A percentile compares a stretch with the other conserved stretches of the same genome.
Conservation (phyloP, 768 basidiomycete species). For the Phanerochaete sordida region DNA sequence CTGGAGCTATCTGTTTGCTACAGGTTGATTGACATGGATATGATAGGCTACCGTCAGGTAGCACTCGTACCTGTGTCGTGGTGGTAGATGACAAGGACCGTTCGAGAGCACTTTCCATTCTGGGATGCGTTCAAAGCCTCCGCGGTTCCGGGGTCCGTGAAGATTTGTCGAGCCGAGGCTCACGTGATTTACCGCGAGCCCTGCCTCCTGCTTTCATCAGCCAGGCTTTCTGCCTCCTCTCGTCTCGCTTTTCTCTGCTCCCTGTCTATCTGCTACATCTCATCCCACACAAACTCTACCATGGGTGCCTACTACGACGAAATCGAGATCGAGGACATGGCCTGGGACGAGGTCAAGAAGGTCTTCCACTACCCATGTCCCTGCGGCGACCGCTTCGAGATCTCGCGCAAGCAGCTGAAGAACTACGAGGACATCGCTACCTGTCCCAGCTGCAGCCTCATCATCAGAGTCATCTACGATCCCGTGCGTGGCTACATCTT, state of each 20-base stretch:
- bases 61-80: no score
- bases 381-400: slow-evolving; percentile 97
- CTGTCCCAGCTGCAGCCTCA: slow-evolving; percentile 93
- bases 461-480: slow-evolving; percentile 92
- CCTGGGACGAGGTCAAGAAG: slow-evolving; percentile 75
- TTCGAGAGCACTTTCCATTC: no score
- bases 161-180: no score
- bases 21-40: no score
- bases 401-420: slow-evolving; percentile 77
- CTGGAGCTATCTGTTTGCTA: no score
- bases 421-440: slow-evolving; percentile 92
- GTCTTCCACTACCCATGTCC: slow-evolving; percentile 98
- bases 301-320: slow-evolving; percentile 96
- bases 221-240: background rate
- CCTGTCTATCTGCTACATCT: background rate
- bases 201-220: no score
- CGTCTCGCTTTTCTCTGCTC: background rate
- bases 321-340: slow-evolving; percentile 96
- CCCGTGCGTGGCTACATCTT: slow-evolving; percentile 61
- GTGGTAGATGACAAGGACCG: no score
- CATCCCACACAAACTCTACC: background rate
- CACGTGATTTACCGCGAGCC: no score
- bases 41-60: no score
- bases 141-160: no score
- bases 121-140: no score